phyloP scores from a whole-genome alignment of 208 protist genomes.

The Naegleria fowleri region DNA sequence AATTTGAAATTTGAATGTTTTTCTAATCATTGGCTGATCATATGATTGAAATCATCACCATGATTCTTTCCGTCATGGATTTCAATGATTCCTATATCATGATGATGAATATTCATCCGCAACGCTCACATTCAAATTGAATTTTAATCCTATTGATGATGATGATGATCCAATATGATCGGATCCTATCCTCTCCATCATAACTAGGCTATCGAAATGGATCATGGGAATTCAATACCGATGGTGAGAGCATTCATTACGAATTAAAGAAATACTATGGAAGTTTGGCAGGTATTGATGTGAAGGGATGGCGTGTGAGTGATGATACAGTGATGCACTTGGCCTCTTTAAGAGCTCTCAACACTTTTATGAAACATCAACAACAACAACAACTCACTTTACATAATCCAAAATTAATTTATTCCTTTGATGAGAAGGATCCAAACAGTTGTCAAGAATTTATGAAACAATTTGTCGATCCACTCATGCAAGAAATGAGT shows the following conservation, averaged over 20 bases:
- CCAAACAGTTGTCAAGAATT: not conserved
- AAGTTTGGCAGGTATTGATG: not conserved
- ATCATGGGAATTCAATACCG: not conserved
- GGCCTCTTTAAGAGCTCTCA: not conserved
- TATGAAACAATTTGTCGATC: not conserved
- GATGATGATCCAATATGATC: too few species aligned
- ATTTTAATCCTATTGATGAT: not conserved
- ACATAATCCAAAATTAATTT: not conserved
- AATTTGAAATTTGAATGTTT: too few species aligned
- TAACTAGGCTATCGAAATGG: not conserved
- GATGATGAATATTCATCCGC: too few species aligned
- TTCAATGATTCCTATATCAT: too few species aligned
- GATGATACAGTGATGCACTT: slow-evolving; percentile 21
- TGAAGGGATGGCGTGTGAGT: not conserved
- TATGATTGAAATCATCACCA: too few species aligned
- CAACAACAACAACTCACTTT: not conserved
- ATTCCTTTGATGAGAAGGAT: not conserved
- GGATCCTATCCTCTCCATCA: not conserved
- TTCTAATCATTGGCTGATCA: too few species aligned
- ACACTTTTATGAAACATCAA: not conserved
- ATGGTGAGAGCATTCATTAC: not conserved
- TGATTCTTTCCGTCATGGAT: too few species aligned
- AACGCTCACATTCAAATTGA: too few species aligned
- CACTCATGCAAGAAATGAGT: not conserved
- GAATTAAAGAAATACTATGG: not conserved